Conservation (phyloP, 1,284 basidiomycete species). For the Termitomyces sp. region DNA sequence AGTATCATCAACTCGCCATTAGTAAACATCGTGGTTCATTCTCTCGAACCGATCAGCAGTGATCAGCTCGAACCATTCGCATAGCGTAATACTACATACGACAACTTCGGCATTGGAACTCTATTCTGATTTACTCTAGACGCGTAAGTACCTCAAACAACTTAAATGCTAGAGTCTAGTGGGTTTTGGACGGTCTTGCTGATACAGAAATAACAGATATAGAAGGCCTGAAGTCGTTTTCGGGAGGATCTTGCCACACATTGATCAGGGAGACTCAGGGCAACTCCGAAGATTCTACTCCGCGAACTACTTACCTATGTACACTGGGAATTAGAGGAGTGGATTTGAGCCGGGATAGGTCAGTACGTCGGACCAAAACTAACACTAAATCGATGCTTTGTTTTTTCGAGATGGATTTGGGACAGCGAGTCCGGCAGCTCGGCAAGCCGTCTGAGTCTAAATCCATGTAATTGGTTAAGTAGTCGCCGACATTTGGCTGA, state of each 20-base stretch:
- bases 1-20: too few relatives aligned
- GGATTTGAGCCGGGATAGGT: too few relatives aligned
- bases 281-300: neutral
- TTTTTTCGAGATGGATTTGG: too few relatives aligned
- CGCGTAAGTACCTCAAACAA: neutral
- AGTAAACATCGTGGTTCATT: too few relatives aligned
- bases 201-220: neutral
- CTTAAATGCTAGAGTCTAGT: neutral
- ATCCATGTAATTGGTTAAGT: too few relatives aligned
- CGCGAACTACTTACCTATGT: too few relatives aligned
- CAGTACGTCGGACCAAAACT: too few relatives aligned
- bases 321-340: too few relatives aligned
- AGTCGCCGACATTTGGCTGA: too few relatives aligned
- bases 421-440: too few relatives aligned
- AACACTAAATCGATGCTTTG: too few relatives aligned
- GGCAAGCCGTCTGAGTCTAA: too few relatives aligned
- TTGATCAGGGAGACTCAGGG: conserved; percentile 8
- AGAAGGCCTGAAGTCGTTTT: neutral
- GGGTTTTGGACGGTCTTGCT: neutral
- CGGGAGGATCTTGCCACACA: conserved; percentile 21
- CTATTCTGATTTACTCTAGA: neutral
- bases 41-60: neutral
- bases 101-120: neutral
- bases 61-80: neutral
- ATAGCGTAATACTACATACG: neutral